A percentile compares a stretch with the other conserved stretches of the same genome.
phyloP scores from a whole-genome alignment of 2,329 filamentous ascomycete genomes.

The Apiospora koreana region DNA sequence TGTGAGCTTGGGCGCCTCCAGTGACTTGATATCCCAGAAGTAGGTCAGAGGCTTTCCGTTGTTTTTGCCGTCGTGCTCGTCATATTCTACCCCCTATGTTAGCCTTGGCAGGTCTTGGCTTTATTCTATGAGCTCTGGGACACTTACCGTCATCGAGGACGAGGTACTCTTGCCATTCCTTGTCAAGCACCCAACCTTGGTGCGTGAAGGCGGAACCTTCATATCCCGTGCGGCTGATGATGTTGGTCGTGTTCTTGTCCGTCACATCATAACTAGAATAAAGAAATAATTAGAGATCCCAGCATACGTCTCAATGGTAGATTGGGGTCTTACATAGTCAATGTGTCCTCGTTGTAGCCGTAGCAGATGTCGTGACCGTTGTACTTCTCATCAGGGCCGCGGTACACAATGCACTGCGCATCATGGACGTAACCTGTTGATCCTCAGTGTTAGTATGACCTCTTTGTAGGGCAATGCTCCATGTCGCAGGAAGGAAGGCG shows the following conservation, averaged over 20 bases:
- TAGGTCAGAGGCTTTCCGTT: constrained; percentile 51
- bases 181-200: constrained; percentile 56
- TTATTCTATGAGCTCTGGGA: too few species aligned
- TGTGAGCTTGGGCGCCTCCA: constrained; percentile 44
- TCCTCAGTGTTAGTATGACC: background rate
- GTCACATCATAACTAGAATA: constrained; percentile 47
- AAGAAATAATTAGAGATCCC: background rate
- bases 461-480: background rate
- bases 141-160: constrained; percentile 45
- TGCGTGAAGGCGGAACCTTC: constrained; percentile 59
- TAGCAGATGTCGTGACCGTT: constrained; percentile 55
- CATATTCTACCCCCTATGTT: constrained; percentile 38
- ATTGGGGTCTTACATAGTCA: constrained; percentile 39
- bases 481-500: background rate
- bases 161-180: constrained; percentile 44
- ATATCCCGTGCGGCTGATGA: constrained; percentile 55
- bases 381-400: constrained; percentile 50
- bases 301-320: background rate
- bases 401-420: constrained; percentile 52
- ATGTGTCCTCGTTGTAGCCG: constrained; percentile 54
- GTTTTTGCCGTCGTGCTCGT: constrained; percentile 42
- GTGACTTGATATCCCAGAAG: constrained; percentile 49
- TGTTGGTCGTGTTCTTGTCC: constrained; percentile 46
- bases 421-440: constrained; percentile 53
- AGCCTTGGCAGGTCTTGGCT: too few species aligned